These are phyloP conservation scores for Sisymbrium irio DNA, from an alignment of 345 rosid genomes.

Conservation along the genomic window DNA sequence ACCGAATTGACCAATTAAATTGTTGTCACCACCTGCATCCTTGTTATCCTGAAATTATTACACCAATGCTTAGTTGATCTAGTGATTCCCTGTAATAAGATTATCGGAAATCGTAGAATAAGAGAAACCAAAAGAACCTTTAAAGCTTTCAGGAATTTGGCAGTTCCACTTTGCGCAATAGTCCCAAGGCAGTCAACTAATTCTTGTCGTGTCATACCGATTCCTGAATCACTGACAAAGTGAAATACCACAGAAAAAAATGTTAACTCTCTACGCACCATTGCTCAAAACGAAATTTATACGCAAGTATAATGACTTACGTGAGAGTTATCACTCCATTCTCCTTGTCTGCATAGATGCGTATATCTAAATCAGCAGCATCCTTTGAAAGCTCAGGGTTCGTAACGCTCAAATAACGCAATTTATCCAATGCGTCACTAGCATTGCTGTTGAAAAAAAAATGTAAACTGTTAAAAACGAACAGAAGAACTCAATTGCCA, in stretches of 20 bases:
- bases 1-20: conserved; percentile 97
- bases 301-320: conserved; percentile 40
- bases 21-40: conserved; percentile 72
- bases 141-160: conserved; percentile 84
- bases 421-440: conserved; percentile 96
- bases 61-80: conserved; percentile 17
- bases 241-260: neutral
- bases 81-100: neutral
- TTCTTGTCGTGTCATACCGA: conserved; percentile 95
- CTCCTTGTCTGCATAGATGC: conserved; percentile 81
- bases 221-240: conserved; percentile 76
- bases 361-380: conserved; percentile 73
- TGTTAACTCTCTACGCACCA: neutral
- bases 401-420: conserved; percentile 84
- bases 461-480: neutral
- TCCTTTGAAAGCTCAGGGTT: conserved; percentile 72
- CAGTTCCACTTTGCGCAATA: conserved; percentile 98
- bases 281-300: neutral
- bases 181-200: conserved; percentile 95
- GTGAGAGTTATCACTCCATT: conserved; percentile 73
- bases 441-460: conserved; percentile 66
- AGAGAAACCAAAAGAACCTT: conserved; percentile 50
- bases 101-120: neutral
- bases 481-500: neutral
- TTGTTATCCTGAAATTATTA: conserved; percentile 71